Conservation (phyloP, 257 asterid species). For the Linderniella brevidens region DNA sequence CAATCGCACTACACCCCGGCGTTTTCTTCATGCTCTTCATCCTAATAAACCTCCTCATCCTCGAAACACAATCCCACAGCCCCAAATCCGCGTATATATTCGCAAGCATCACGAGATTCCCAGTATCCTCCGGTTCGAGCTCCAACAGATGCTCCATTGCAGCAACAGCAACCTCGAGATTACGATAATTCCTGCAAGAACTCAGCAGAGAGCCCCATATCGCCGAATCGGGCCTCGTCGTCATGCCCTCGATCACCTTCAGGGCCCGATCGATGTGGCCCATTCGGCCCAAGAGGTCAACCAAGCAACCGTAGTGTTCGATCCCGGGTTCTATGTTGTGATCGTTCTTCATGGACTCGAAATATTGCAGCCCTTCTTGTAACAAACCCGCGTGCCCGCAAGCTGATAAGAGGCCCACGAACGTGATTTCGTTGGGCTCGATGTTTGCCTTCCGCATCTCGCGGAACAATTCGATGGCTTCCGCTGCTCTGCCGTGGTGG, state of each 20-base stretch:
- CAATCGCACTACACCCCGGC: slow-evolving; percentile 57
- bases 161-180: slow-evolving; percentile 42
- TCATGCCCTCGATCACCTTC: slow-evolving; percentile 37
- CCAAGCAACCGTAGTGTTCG: slow-evolving; percentile 63
- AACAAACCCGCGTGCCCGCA: slow-evolving; percentile 65
- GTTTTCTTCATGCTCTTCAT: slow-evolving; percentile 50
- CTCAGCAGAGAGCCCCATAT: slow-evolving; percentile 78
- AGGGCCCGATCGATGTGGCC: slow-evolving; percentile 49
- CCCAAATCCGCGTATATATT: slow-evolving; percentile 63
- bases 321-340: slow-evolving; percentile 36
- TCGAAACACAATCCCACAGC: slow-evolving; percentile 65
- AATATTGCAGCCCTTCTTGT: slow-evolving; percentile 39
- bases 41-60: slow-evolving; percentile 44
- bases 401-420: slow-evolving; percentile 62
- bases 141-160: slow-evolving; percentile 46
- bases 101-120: slow-evolving; percentile 55
- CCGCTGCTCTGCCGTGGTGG: slow-evolving; percentile 58
- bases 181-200: slow-evolving; percentile 45
- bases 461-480: slow-evolving; percentile 38
- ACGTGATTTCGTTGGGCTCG: slow-evolving; percentile 62
- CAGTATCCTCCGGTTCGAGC: slow-evolving; percentile 59
- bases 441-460: slow-evolving; percentile 34
- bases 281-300: slow-evolving; percentile 56
- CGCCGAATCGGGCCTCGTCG: slow-evolving; percentile 51
- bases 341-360: slow-evolving; percentile 34